A percentile compares a stretch with the other conserved stretches of the same genome.
Conservation (phyloP, 192 early-diverging fungal species). For the Entophlyctis luteolus region DNA sequence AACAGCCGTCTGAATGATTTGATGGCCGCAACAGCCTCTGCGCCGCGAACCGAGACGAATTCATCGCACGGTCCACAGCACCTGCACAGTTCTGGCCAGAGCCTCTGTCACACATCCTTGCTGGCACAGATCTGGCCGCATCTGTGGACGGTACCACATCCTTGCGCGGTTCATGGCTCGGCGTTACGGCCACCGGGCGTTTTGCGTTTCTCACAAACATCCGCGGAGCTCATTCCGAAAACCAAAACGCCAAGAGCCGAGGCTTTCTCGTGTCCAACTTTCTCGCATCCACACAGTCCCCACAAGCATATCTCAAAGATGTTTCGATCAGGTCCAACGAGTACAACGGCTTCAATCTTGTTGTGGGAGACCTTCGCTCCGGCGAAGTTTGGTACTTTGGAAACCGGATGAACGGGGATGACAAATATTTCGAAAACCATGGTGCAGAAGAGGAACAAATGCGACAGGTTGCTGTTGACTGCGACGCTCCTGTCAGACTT, state of each 20-base stretch:
- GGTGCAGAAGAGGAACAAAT: no score
- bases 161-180: slow-evolving; percentile 39
- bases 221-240: slow-evolving; percentile 19
- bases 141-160: background rate
- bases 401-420: slow-evolving; percentile 12
- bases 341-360: slow-evolving; percentile 48
- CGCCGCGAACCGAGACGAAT: slow-evolving; percentile 44
- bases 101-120: slow-evolving; percentile 27
- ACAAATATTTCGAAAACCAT: no score
- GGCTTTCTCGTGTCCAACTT: slow-evolving; percentile 39
- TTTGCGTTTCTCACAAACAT: slow-evolving; percentile 44
- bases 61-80: slow-evolving; percentile 28
- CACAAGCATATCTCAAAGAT: background rate
- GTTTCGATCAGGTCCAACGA: background rate
- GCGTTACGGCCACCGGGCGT: slow-evolving; percentile 17
- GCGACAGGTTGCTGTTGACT: no score
- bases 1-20: background rate
- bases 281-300: background rate
- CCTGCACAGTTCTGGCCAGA: slow-evolving; percentile 31
- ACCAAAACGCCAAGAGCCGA: slow-evolving; percentile 17
- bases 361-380: slow-evolving; percentile 25
- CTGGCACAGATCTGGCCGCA: slow-evolving; percentile 27
- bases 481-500: background rate
- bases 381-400: slow-evolving; percentile 29
- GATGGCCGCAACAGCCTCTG: slow-evolving; percentile 16